Conservation (phyloP, 148 eudicot species). For the Camellia sinensis region DNA sequence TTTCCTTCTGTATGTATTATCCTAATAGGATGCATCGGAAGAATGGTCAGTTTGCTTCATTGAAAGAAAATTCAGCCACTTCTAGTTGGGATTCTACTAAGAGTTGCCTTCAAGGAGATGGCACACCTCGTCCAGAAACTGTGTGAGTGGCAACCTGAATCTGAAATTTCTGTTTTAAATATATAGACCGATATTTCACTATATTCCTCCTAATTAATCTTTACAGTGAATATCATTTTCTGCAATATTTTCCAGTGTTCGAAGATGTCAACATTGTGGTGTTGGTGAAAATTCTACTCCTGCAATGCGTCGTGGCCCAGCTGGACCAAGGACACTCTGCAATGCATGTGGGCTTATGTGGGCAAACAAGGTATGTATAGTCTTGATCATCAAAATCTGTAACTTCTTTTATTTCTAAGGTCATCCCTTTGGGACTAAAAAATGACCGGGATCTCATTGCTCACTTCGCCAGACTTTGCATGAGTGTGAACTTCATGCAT, state of each 20-base stretch:
- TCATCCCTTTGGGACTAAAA: background rate
- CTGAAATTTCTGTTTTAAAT: background rate
- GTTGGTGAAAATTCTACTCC: conserved; percentile 55
- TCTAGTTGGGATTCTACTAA: conserved; percentile 28
- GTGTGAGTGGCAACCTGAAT: conserved; percentile 25
- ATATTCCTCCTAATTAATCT: background rate
- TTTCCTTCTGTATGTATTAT: conserved; percentile 2
- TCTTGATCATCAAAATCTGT: background rate
- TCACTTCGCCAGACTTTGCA: background rate
- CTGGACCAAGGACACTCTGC: conserved; percentile 62
- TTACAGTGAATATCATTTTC: background rate
- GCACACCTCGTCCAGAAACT: conserved; percentile 24
- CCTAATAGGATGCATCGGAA: conserved; percentile 27
- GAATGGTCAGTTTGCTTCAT: conserved; percentile 61
- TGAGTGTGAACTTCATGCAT: background rate
- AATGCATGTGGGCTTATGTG: conserved; percentile 74
- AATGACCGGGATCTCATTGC: conserved; percentile 1
- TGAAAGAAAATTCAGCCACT: conserved; percentile 34
- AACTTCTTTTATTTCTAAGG: background rate
- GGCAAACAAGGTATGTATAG: conserved; percentile 57
- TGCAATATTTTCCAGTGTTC: conserved; percentile 18
- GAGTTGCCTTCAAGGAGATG: conserved; percentile 23
- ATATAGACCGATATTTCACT: background rate
- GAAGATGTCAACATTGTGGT: conserved; percentile 62
- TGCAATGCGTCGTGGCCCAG: conserved; percentile 69